Conservation (phyloP, 2,329 filamentous ascomycete species). For the Zalaria obscura region DNA sequence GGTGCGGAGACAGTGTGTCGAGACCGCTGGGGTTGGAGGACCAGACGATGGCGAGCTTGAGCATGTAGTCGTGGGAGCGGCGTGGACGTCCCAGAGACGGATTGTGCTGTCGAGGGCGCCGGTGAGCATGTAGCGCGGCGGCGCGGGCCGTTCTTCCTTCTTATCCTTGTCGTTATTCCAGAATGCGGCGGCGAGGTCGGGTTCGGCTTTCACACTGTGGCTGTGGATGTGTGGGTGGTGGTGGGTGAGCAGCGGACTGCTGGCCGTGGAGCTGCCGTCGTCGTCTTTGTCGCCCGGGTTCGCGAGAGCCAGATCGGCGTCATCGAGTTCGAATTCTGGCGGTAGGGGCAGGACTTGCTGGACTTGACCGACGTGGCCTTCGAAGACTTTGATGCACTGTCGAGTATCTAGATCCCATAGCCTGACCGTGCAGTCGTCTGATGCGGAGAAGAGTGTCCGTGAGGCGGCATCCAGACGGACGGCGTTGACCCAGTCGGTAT, state of each 20-base stretch:
- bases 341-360: slow-evolving; percentile 82
- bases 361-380: slow-evolving; percentile 87
- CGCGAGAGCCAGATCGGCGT: slow-evolving; percentile 34
- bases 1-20: slow-evolving; percentile 68
- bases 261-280: slow-evolving; percentile 15
- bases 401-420: slow-evolving; percentile 87
- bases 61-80: neutral
- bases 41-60: neutral
- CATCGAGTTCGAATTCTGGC: slow-evolving; percentile 78
- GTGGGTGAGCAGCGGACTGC: slow-evolving; percentile 6
- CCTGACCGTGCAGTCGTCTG: slow-evolving; percentile 81
- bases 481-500: slow-evolving; percentile 93
- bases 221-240: slow-evolving; percentile 6
- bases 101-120: slow-evolving; percentile 85
- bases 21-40: neutral
- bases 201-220: slow-evolving; percentile 4
- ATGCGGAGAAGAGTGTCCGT: slow-evolving; percentile 80
- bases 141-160: slow-evolving; percentile 47
- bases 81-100: slow-evolving; percentile 71
- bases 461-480: slow-evolving; percentile 62
- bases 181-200: slow-evolving; percentile 15
- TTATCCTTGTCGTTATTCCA: slow-evolving; percentile 46
- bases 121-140: slow-evolving; percentile 84
- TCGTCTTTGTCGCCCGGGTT: slow-evolving; percentile 42
- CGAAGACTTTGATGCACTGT: slow-evolving; percentile 60